These are phyloP conservation scores for Agroathelia rolfsii DNA, from an alignment of 1,284 basidiomycete genomes.

Conservation along the genomic window DNA sequence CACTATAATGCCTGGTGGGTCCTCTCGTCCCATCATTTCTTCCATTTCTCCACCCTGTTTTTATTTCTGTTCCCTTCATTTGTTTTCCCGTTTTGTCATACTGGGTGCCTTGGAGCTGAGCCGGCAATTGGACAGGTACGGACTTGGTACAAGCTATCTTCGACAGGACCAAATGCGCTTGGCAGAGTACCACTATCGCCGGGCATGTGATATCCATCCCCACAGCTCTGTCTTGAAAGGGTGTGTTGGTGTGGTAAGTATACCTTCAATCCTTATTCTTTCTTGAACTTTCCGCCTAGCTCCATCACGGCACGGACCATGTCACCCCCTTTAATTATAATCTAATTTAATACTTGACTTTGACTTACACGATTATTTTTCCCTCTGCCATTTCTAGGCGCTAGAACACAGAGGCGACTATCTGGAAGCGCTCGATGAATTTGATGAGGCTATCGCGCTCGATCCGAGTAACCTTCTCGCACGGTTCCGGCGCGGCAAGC, in stretches of 20 bases:
- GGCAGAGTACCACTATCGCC: conserved; percentile 90
- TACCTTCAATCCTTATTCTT: conserved; percentile 7
- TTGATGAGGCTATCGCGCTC: conserved; percentile 67
- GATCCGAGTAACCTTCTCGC: conserved; percentile 82
- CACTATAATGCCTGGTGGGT: conserved; percentile 93
- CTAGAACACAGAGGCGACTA: conserved; percentile 73
- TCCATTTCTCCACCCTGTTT: conserved; percentile 10
- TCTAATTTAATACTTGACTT: no score
- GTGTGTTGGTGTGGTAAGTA: conserved; percentile 84
- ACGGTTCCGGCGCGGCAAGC: conserved; percentile 83
- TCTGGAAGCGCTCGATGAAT: conserved; percentile 64
- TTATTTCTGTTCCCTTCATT: no score
- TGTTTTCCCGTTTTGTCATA: conserved; percentile 7
- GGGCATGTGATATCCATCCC: conserved; percentile 84
- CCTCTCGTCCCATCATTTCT: conserved; percentile 4
- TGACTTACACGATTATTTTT: no score
- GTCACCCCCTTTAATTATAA: no score
- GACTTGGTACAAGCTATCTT: conserved; percentile 90
- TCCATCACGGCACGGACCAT: conserved; percentile 5
- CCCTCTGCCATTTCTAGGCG: no score
- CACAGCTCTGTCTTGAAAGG: conserved; percentile 84
- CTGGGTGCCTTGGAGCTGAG: conserved; percentile 19
- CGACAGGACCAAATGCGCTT: conserved; percentile 82
- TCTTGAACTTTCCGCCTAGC: conserved; percentile 1
- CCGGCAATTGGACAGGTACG: conserved; percentile 82